Conservation (phyloP, 805 yeast species). For the Metschnikowia bowlesiae region DNA sequence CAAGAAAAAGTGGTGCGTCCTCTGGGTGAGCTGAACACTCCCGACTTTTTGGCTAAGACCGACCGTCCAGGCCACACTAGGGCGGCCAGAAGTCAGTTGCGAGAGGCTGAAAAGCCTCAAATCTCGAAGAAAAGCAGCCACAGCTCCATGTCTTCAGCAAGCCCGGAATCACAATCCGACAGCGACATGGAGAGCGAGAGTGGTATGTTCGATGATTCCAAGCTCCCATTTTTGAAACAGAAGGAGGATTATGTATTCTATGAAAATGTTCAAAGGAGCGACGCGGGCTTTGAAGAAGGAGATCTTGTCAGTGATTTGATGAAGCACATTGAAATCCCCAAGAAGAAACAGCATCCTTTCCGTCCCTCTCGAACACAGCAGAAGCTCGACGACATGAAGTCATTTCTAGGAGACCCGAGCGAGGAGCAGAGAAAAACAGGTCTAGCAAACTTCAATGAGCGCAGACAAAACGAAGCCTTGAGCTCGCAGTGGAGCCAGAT, state of each 20-base stretch:
- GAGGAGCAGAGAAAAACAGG: neutral
- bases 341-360: neutral
- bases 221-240: neutral
- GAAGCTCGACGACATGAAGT: slow-evolving; percentile 32
- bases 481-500: slow-evolving; percentile 34
- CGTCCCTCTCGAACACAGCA: slow-evolving; percentile 30
- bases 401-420: slow-evolving; percentile 15
- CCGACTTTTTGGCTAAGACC: neutral
- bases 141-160: neutral
- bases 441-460: slow-evolving; percentile 19
- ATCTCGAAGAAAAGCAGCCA: neutral
- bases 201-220: neutral
- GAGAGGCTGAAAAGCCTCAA: neutral
- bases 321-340: slow-evolving; percentile 3
- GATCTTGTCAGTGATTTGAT: slow-evolving; percentile 10
- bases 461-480: slow-evolving; percentile 36
- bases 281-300: slow-evolving; percentile 1
- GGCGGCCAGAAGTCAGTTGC: neutral
- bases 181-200: neutral
- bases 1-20: neutral
- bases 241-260: neutral
- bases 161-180: neutral
- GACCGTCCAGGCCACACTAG: neutral
- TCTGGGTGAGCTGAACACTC: too few species aligned
- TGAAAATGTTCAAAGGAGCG: neutral